Base-by-base conservation (phyloP, 2,329 filamentous ascomycete species). In the Coniochaeta sp. region DNA sequence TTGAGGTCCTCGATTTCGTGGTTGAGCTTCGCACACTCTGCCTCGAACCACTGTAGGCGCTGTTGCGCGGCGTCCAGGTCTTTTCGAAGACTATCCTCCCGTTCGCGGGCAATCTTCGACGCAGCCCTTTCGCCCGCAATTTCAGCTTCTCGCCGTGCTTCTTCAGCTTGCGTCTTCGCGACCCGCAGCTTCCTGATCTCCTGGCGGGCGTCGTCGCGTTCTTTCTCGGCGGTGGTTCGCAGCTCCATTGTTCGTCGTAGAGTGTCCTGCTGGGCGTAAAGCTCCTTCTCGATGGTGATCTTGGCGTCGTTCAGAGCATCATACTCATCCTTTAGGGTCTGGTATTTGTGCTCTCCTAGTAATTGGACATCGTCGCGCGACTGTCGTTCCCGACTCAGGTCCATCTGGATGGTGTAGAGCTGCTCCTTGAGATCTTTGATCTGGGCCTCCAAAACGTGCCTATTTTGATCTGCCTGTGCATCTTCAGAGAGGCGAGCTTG, bases 281-380 rank as follows among this genome's bases (percentile, higher is more conserved):
- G 88, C 74, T 98, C 93, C 73, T 97, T 98, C 74, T 99, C 93
- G 64, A 99, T 96, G 55, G 88, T 96, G 68, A 97, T 96, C 74
- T 99, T 99, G 30, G 91, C 88, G 64, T 97, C 92, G 67, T 96
- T 96, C 36, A 98, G 81, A 36, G 86, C 84, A 57, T 96, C 88
- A 66, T 87, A 96, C 65, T 98, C 92, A 28, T 93, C 87, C 70
- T 93, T 88, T 62, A 99, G 79, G 57, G 88, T 85, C 52, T 89
- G 81, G 67, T 88, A 90, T 71, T 95, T 96, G 75, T 96, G 93
- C 66, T 97, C 92, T 4, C 90, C 87, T 60, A 98, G 88, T 66
- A 96, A 85, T 64, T 93, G 88, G 28, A 97, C 92, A 70, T 99
- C 95, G 65, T 97, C 93, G 60, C 95, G 86, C 17, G 93, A 98